Base-by-base conservation (phyloP, 2,329 filamentous ascomycete genomes). In the Daldinia sp. region DNA sequence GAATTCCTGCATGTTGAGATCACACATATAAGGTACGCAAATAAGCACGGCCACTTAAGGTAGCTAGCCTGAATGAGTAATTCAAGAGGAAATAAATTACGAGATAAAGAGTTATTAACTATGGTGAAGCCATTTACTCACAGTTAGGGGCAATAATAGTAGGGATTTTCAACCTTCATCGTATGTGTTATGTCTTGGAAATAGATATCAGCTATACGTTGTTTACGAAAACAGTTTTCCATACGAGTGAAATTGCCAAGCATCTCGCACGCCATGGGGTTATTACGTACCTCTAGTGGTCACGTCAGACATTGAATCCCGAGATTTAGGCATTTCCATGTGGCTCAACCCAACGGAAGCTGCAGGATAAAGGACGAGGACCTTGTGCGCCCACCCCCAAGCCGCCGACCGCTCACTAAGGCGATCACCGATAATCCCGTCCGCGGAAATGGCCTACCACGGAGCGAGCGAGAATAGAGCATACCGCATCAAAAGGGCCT, bases 251-350 rank as follows among this genome's bases (percentile, higher is more conserved):
- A 28, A 12, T 15, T 33, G 46, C 46, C 46, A 51, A 33, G 46
- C 26, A n/a, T 15, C 46, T 51, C 46, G 26, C 46, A 51, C 26
- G 46, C 26, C 46, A 51, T 33, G 15, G 44, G 23, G 20, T 48
- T 26, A 13, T 28, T 48, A 15, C 44, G 44, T 48, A 48, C 23
- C 23, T 30, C 26, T 33, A 51, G 46, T 33, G 46, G 46, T 51
- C 46, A 33, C 46, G 46, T 51, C 46, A 51, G 46, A 51, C 15
- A 26, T 26, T 26, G 46, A 51, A 42, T 30, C 15, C 15, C 46
- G 46, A 15, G 46, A 33, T 51, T 30, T 51, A 28, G 10, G 20
- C 15, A 33, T 9, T 15, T 33, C 28, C 26, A 18, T n/a, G 46
- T 51, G n/a, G 5, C 26, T n/a, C 46, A 51, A 18, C 4, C n/a